phyloP scores from a whole-genome alignment of 2,329 filamentous ascomycete species.

The Bertia moriformis region DNA sequence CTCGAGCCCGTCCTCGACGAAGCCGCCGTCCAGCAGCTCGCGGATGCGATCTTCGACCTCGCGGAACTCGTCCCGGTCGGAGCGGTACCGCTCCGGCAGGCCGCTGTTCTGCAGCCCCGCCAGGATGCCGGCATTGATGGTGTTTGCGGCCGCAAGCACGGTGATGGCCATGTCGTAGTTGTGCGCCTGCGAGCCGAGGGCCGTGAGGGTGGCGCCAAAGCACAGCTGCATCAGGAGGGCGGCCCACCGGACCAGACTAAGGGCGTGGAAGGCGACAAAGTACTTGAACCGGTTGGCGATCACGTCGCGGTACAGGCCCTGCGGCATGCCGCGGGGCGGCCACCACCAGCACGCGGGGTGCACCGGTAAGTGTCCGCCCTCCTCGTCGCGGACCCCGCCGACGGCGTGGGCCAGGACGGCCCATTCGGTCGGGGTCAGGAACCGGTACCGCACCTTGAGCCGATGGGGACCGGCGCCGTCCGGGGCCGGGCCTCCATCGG shows the following conservation, averaged over 20 bases:
- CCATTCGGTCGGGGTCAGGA: background rate
- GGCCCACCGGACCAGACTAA: background rate
- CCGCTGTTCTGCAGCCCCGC: constrained; percentile 38
- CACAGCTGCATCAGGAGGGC: background rate
- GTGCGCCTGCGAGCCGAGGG: background rate
- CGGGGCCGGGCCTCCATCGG: too few relatives aligned
- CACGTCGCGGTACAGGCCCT: background rate
- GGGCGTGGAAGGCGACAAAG: background rate
- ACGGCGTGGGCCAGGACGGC: background rate
- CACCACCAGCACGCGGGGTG: background rate
- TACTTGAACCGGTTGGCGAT: background rate
- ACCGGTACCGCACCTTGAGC: too few relatives aligned
- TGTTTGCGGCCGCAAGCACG: constrained; percentile 32
- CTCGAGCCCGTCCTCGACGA: constrained; percentile 24
- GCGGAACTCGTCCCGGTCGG: constrained; percentile 31
- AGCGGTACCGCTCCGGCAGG: constrained; percentile 32
- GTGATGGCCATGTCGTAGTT: constrained; percentile 13
- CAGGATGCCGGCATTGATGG: constrained; percentile 30
- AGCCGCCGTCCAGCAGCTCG: constrained; percentile 29
- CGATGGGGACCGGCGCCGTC: too few relatives aligned
- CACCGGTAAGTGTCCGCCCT: background rate
- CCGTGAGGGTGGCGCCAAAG: background rate
- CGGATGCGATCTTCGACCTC: constrained; percentile 33
- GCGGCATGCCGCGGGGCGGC: background rate
- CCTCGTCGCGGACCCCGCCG: background rate